Percentiles rank a stretch among this genome's conserved stretches.
phyloP scores from a whole-genome alignment of 768 basidiomycete species.

The Leucocoprinus leucothites region DNA sequence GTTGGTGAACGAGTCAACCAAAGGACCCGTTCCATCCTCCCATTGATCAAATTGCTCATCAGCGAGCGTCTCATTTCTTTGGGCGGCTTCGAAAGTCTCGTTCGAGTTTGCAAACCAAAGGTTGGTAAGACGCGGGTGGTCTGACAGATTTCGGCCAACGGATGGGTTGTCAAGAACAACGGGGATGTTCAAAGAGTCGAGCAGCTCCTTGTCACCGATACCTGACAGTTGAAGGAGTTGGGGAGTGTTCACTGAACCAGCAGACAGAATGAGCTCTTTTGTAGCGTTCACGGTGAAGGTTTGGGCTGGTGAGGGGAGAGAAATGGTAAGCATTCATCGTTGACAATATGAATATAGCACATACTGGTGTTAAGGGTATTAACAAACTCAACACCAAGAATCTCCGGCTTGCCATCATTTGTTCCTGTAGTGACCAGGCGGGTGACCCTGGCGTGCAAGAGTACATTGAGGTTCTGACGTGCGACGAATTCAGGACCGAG shows the following conservation, averaged over 20 bases:
- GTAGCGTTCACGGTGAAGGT: conserved; percentile 4
- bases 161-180: conserved; percentile 16
- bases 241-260: conserved; percentile 18
- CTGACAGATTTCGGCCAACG: conserved; percentile 21
- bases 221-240: conserved; percentile 23
- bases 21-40: conserved; percentile 16
- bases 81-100: background rate
- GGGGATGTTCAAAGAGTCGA: conserved; percentile 14
- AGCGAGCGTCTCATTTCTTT: background rate
- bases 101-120: conserved; percentile 3
- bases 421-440: conserved; percentile 22
- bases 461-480: conserved; percentile 27
- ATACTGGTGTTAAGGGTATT: background rate
- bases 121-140: conserved; percentile 13
- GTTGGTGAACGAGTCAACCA: conserved; percentile 19
- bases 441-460: conserved; percentile 23
- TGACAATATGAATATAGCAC: too few species aligned
- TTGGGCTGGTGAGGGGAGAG: conserved; percentile 10
- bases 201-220: conserved; percentile 16
- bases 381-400: conserved; percentile 15
- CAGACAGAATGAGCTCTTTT: conserved; percentile 17
- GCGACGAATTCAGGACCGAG: conserved; percentile 22
- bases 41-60: conserved; percentile 10
- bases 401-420: conserved; percentile 26
- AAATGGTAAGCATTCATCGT: background rate